Conservation (phyloP, 768 basidiomycete species). For the Pleurotus salmoneostramineus region DNA sequence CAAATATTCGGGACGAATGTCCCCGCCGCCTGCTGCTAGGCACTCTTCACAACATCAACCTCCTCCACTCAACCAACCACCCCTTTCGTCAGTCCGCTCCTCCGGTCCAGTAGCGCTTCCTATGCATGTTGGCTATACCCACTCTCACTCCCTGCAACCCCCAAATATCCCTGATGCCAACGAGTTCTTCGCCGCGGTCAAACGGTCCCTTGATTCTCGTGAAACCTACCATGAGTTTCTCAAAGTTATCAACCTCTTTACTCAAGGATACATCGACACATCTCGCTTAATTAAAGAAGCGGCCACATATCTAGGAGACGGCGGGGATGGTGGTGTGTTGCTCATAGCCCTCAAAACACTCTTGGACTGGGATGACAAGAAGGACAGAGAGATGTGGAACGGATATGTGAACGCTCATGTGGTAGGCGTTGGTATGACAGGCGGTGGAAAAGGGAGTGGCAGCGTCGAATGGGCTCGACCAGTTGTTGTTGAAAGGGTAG, state of each 20-base stretch:
- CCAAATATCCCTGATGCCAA: conserved; percentile 40
- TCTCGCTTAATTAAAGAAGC: conserved; percentile 80
- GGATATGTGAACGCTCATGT: conserved; percentile 24
- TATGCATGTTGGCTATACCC: conserved; percentile 8
- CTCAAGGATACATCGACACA: conserved; percentile 89
- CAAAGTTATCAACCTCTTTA: conserved; percentile 91
- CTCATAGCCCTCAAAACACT: conserved; percentile 82
- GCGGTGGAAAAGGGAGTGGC: conserved; percentile 1
- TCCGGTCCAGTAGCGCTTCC: conserved; percentile 21
- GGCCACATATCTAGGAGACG: conserved; percentile 67
- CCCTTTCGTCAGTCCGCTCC: conserved; percentile 12
- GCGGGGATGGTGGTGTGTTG: conserved; percentile 47
- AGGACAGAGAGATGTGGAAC: conserved; percentile 52
- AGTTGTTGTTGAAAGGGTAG: conserved; percentile 29
- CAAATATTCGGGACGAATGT: conserved; percentile 29
- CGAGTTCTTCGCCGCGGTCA: conserved; percentile 92
- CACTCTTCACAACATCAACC: conserved; percentile 8
- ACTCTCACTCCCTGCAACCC: conserved; percentile 19
- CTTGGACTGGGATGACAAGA: conserved; percentile 80
- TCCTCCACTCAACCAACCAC: conserved; percentile 6
- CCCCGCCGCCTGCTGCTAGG: conserved; percentile 19
- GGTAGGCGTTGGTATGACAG: conserved; percentile 5
- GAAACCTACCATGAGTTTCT: conserved; percentile 93
- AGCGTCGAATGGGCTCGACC: conserved; percentile 45
- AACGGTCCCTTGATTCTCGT: conserved; percentile 62